phyloP scores from a whole-genome alignment of 129 eudicot genomes.

The Rutidosis leptorrhynchoides region DNA sequence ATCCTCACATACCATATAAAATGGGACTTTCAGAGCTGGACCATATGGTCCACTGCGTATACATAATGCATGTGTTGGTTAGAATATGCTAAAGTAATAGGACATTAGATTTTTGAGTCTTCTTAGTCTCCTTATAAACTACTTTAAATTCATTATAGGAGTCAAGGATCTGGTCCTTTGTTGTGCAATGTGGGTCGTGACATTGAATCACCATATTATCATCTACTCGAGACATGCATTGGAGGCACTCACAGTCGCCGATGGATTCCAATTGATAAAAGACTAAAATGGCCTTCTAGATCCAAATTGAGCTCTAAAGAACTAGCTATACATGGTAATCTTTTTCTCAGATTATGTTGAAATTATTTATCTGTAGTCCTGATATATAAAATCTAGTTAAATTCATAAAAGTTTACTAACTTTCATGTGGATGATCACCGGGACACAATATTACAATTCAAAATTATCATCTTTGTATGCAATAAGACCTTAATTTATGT shows the following conservation, averaged over 20 bases:
- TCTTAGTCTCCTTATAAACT: conserved; percentile 21
- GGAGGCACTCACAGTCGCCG: conserved; percentile 91
- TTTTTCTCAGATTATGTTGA: not conserved
- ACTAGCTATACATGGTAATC: conserved; percentile 61
- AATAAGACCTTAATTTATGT: not conserved
- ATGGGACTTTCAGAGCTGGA: not conserved
- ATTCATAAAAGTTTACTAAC: not conserved
- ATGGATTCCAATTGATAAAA: conserved; percentile 84
- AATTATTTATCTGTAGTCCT: not conserved
- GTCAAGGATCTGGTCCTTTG: conserved; percentile 48
- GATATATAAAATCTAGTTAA: conserved; percentile 7
- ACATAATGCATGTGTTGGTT: not conserved
- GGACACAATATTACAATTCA: not conserved
- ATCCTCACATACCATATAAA: not conserved
- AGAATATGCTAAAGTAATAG: not conserved
- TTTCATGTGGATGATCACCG: not conserved
- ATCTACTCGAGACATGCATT: conserved; percentile 73
- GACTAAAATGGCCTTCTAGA: conserved; percentile 84
- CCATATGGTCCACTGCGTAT: not conserved
- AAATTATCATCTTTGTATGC: not conserved
- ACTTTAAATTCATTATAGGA: conserved; percentile 48
- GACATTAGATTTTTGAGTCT: not conserved
- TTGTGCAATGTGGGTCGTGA: conserved; percentile 73
- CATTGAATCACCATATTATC: conserved; percentile 88
- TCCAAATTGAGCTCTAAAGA: conserved; percentile 54